Base-by-base conservation (phyloP, 768 basidiomycete genomes). In the Amylocystis lapponica region DNA sequence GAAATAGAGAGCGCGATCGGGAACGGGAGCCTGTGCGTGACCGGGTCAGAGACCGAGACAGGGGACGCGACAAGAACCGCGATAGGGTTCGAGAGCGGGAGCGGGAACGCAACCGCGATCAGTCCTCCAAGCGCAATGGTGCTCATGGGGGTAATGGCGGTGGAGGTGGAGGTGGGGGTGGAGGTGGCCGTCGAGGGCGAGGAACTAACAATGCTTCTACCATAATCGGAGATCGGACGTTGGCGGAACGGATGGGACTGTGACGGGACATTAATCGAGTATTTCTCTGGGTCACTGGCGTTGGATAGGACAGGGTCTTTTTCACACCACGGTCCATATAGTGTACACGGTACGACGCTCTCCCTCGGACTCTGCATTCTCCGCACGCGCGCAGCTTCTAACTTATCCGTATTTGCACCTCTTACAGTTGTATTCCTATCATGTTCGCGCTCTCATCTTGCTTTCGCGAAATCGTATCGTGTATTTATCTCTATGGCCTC, bases 161-260 rank as follows among this genome's bases (percentile, higher is more conserved):
- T 35, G 59, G 67, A 14, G 59, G 62, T 20, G 64, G 66, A 12
- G 59, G 67, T 29, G 62, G 62, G 9, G 42, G 43, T 16, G 53
- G 55, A 3, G 48, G 37, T 42, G 55, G 65, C 38, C 59, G 70
- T 56, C 60, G 70, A 59, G 55, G 54, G 43, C 67, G 58, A 41
- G 61, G 49, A 41, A 61, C 47, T 51, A 61, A 45, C 64, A 62
- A 45, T 61, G 57, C 49, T 46, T 65, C 65, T 50, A 33, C n/a
- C 43, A 34, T 50, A 41, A 63, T 68, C 49, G 69, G 68, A 34
- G 82, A 85, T 70, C 86, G 86, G 76, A 86, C 87, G 71, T 79
- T 90, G 70, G 83, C 81, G 62, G 85, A 89, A 65, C 70, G 87
- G 57, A 76, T 90, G 81, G 87, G 87, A 62, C 72, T 89, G 27